phyloP scores from a whole-genome alignment of 805 yeast species.

The Ogataea parapolymorpha region DNA sequence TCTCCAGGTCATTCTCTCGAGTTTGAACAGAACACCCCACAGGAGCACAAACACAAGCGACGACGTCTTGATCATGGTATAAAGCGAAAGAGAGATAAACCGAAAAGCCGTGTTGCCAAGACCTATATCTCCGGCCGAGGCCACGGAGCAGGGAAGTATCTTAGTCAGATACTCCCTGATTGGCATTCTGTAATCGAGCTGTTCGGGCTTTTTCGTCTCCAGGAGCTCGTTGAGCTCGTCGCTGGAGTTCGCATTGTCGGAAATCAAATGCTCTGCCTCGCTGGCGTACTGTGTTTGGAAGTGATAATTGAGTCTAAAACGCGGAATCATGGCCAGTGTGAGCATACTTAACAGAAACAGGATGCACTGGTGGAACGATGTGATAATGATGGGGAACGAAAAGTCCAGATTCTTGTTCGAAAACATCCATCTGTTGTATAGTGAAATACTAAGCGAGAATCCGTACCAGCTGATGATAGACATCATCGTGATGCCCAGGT shows the following conservation, averaged over 20 bases:
- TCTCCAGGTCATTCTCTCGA: constrained; percentile 71
- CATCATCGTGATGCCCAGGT: constrained; percentile 24
- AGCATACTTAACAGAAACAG: constrained; percentile 52
- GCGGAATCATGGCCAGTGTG: constrained; percentile 45
- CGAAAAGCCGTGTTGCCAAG: constrained; percentile 81
- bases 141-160: constrained; percentile 79
- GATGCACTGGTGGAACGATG: constrained; percentile 79
- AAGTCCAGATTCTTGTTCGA: constrained; percentile 69
- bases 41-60: constrained; percentile 83
- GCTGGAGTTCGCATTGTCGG: constrained; percentile 4
- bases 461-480: constrained; percentile 54
- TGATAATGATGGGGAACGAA: constrained; percentile 78
- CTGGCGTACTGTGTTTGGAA: constrained; percentile 12
- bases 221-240: constrained; percentile 6
- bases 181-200: constrained; percentile 26
- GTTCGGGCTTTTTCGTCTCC: constrained; percentile 9
- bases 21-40: constrained; percentile 77
- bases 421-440: constrained; percentile 98
- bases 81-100: constrained; percentile 75
- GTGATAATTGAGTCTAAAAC: constrained; percentile 39
- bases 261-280: constrained; percentile 1
- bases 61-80: constrained; percentile 91
- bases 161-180: constrained; percentile 44
- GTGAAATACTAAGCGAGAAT: constrained; percentile 64
- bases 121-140: constrained; percentile 93